These are phyloP conservation scores for Blastobotrys mokoenaii DNA, from an alignment of 805 yeast species.

Conservation along the genomic window DNA sequence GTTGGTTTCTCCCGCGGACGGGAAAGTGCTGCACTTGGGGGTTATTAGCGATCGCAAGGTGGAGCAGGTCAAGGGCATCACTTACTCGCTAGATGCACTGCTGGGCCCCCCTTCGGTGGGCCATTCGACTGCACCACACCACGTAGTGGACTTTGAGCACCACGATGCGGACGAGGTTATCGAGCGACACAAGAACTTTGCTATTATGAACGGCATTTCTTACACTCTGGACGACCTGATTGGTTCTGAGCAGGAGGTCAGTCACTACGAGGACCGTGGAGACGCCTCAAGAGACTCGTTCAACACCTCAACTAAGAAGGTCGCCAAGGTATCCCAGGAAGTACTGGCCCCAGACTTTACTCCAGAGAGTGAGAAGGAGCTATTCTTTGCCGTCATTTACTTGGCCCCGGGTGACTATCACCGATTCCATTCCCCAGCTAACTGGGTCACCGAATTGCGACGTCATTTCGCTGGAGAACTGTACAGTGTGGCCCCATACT, in stretches of 20 bases:
- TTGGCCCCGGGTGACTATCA: conserved; percentile 98
- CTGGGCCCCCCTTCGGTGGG: conserved; percentile 43
- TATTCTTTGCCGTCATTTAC: conserved; percentile 86
- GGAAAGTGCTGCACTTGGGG: conserved; percentile 81
- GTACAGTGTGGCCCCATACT: conserved; percentile 92
- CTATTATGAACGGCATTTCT: conserved; percentile 65
- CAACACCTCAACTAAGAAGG: conserved; percentile 31
- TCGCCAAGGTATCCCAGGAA: conserved; percentile 24
- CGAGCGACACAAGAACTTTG: conserved; percentile 62
- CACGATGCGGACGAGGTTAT: conserved; percentile 27
- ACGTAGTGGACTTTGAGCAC: conserved; percentile 31
- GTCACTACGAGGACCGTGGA: conserved; percentile 32
- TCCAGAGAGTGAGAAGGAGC: conserved; percentile 40
- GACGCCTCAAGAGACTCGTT: conserved; percentile 19
- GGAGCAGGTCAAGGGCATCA: conserved; percentile 95
- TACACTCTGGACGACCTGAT: conserved; percentile 61
- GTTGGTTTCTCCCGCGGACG: conserved; percentile 89
- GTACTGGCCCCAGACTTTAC: conserved; percentile 20
- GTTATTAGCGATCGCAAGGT: conserved; percentile 63
- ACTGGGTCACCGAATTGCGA: conserved; percentile 91
- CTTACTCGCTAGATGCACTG: conserved; percentile 80
- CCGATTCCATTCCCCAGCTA: conserved; percentile 90
- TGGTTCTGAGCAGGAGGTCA: conserved; percentile 41
- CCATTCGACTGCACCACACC: conserved; percentile 16
- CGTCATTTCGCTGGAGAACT: conserved; percentile 95